Percentiles rank a stretch among this genome's conserved stretches.
Evolutionary conservation across 345 rosid genomes (phyloP).

Genomic region (Citrus australasica): DNA sequence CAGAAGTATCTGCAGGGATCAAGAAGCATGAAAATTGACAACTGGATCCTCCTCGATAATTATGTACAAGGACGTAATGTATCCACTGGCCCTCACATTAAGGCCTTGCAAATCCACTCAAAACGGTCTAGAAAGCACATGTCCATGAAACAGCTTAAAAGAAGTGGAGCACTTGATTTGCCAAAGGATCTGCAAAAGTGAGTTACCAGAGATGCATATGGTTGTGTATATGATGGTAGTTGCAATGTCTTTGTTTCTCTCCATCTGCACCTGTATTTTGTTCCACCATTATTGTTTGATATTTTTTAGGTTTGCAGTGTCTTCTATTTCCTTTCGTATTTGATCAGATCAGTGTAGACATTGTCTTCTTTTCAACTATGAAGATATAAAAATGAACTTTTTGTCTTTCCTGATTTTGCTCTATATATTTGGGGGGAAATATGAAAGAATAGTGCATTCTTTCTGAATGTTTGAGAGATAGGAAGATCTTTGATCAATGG

Average conservation of each 20-base stretch:
- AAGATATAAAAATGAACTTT: neutral
- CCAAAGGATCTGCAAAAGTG: slow-evolving; percentile 57
- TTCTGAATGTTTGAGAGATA: neutral
- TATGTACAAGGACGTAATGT: slow-evolving; percentile 44
- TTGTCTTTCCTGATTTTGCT: neutral
- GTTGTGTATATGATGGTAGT: neutral
- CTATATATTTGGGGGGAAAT: neutral
- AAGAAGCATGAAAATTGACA: slow-evolving; percentile 56
- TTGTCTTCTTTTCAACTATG: neutral
- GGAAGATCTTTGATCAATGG: neutral
- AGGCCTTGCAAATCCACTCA: slow-evolving; percentile 46
- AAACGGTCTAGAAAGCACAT: slow-evolving; percentile 78
- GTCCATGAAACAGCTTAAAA: slow-evolving; percentile 78
- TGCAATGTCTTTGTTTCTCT: neutral
- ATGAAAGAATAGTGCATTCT: neutral
- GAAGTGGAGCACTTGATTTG: slow-evolving; percentile 49
- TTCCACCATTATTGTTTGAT: neutral
- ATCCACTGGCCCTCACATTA: slow-evolving; percentile 38
- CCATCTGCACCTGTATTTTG: neutral
- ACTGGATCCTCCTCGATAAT: slow-evolving; percentile 83
- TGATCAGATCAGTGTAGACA: neutral
- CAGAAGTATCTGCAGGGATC: slow-evolving; percentile 76
- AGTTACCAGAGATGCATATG: slow-evolving; percentile 14
- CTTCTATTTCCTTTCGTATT: neutral
- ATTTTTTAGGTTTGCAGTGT: neutral